Evolutionary conservation across 1,284 basidiomycete species (phyloP).

Genomic region (Cutaneotrichosporon cutaneum): DNA sequence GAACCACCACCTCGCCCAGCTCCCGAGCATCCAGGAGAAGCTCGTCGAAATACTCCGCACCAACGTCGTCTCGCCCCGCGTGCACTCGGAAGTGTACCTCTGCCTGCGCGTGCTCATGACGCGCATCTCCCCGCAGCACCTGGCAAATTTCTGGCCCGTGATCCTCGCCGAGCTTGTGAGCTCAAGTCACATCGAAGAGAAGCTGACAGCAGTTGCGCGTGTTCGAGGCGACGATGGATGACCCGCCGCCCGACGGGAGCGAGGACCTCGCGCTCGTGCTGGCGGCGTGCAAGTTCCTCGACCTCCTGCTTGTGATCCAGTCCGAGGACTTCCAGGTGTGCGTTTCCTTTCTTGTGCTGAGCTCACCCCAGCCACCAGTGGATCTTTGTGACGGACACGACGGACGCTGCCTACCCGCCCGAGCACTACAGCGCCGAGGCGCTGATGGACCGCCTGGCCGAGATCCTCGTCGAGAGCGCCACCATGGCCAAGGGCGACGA

Average conservation of each 20-base stretch:
- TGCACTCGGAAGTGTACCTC: conserved; percentile 89
- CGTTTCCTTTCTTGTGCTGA: conserved; percentile 32
- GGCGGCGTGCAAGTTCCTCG: conserved; percentile 89
- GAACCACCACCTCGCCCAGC: conserved; percentile 83
- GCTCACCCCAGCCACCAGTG: conserved; percentile 79
- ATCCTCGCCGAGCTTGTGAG: conserved; percentile 78
- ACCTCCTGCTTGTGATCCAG: conserved; percentile 84
- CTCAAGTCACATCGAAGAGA: not conserved
- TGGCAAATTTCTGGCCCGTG: conserved; percentile 96
- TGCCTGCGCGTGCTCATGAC: conserved; percentile 89
- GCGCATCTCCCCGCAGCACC: conserved; percentile 84
- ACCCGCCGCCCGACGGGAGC: conserved; percentile 63
- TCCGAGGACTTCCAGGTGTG: conserved; percentile 98
- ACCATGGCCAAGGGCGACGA: not conserved
- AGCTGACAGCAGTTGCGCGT: conserved; percentile 54
- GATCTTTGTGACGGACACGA: conserved; percentile 97
- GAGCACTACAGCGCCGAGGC: conserved; percentile 80
- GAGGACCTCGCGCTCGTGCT: conserved; percentile 80
- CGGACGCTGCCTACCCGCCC: conserved; percentile 86
- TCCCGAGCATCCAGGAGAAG: conserved; percentile 94
- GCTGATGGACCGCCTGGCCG: conserved; percentile 86
- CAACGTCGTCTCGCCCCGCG: conserved; percentile 73
- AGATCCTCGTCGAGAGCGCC: conserved; percentile 61
- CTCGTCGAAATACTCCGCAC: conserved; percentile 84
- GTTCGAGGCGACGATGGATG: conserved; percentile 57